phyloP scores from a whole-genome alignment of 805 yeast genomes.

The Metschnikowia santaceciliae region DNA sequence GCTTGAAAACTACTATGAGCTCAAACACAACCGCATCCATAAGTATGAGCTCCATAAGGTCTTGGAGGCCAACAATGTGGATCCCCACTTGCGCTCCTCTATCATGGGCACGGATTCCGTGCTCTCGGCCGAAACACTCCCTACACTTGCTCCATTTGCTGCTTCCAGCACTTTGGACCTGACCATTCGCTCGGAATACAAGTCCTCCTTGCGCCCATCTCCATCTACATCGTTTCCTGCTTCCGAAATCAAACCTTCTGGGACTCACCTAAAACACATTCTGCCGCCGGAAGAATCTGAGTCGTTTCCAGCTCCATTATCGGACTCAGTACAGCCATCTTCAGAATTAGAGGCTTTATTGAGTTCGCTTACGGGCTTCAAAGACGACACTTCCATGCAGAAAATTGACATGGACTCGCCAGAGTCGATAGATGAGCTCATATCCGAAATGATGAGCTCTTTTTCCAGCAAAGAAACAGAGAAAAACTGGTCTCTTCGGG shows the following conservation, averaged over 20 bases:
- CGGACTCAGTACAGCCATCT: neutral
- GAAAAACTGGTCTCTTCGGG: conserved; percentile 77
- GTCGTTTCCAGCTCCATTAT: neutral
- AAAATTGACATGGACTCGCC: conserved; percentile 27
- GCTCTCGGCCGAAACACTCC: neutral
- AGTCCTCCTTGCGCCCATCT: neutral
- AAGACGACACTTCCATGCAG: conserved; percentile 35
- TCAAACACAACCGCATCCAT: conserved; percentile 35
- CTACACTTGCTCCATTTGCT: neutral
- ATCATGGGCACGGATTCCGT: conserved; percentile 16
- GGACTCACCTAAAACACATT: neutral
- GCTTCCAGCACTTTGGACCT: neutral
- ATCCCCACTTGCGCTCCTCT: conserved; percentile 19
- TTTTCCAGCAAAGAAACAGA: conserved; percentile 83
- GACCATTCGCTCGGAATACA: neutral
- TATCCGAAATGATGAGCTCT: conserved; percentile 20
- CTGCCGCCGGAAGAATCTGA: neutral
- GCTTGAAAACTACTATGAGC: conserved; percentile 26
- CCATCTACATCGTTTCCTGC: neutral
- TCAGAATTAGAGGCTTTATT: conserved; percentile 11
- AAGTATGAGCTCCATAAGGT: conserved; percentile 43
- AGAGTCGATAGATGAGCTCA: conserved; percentile 17
- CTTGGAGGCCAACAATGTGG: conserved; percentile 32
- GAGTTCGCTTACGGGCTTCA: conserved; percentile 28
- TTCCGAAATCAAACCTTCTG: neutral